Conservation (phyloP, 495 filamentous ascomycete species). For the Aspergillus nidulans region DNA sequence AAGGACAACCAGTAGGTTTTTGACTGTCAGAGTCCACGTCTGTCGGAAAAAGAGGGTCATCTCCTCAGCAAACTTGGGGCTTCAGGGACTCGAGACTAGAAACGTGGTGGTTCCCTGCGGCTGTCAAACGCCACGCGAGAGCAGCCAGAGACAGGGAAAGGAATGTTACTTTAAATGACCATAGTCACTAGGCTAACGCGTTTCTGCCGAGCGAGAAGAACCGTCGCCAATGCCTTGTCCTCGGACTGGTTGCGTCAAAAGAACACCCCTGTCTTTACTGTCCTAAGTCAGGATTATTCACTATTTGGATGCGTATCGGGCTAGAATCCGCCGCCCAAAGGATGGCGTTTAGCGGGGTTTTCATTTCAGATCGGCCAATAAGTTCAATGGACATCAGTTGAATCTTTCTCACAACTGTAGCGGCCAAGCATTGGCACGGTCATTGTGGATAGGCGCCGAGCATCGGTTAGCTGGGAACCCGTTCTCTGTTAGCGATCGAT, state of each 20-base stretch:
- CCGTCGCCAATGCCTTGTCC: background rate
- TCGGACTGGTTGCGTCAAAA: background rate
- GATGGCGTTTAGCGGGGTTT: background rate
- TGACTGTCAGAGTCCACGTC: constrained; percentile 65
- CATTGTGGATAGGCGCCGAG: constrained; percentile 5
- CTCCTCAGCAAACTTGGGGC: background rate
- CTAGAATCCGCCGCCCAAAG: background rate
- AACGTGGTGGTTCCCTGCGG: background rate
- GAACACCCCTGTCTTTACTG: background rate
- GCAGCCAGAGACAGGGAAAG: background rate
- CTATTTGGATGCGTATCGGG: background rate
- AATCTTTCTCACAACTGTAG: background rate
- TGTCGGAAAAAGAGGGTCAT: constrained; percentile 59
- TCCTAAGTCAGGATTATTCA: background rate
- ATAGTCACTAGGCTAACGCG: background rate
- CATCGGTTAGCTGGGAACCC: background rate
- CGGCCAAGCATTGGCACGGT: constrained; percentile 1
- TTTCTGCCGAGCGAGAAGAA: background rate
- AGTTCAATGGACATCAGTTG: background rate
- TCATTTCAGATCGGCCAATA: background rate
- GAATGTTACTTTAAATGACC: background rate
- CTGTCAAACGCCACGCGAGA: background rate
- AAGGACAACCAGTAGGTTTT: constrained; percentile 69
- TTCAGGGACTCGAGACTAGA: background rate
- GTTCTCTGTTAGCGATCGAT: background rate